Evolutionary conservation across 108 stramenopile genomes (phyloP), one percentile per base, ranked within the genome.

Genomic region (Skeletonema costatum): DNA sequence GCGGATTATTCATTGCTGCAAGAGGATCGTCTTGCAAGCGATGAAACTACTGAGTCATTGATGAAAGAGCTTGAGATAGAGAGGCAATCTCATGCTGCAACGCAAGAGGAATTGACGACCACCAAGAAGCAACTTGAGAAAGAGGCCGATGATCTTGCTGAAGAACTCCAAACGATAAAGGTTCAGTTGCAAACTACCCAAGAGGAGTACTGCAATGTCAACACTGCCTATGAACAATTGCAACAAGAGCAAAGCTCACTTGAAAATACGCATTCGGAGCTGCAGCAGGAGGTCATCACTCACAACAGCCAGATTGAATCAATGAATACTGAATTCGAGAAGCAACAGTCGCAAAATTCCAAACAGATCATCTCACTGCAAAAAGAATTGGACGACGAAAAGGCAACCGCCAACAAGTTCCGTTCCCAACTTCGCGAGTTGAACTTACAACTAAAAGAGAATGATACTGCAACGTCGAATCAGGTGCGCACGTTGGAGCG

Each of bases 301-400:
- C 25, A 71, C 39, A 60, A 65, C 31, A 50, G 50, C 41, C 62
- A 42, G 38, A 70, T 58, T 46, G 66, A 71, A 56, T 21, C 21
- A 62, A 70, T 66, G 64, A 70, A 36, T 25, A 35, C 46, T 59
- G 59, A 56, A 59, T 30, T 44, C 13, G 53, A 31, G 59, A 53
- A 58, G 3, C 32, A 66, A 75, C 7, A 39, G 33, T 6, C 39
- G 0, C 17, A 42, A 12, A 41, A 35, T 13, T 60, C 48, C 19
- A 50, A 63, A 32, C 9, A 32, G 3, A 32, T 63, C 31, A 11
- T 32, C 16, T 61, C 14, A 36, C 31, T 76, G n/a, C 48, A 69
- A 32, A 58, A 39, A 38, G 71, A 62, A 48, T 65, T 78, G 30
- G 72, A 61, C 2, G 51, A 53, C 3, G 79, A 73, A 56, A 67